Evolutionary conservation across 768 basidiomycete genomes (phyloP).

Genomic region (Lyophyllum semitale): DNA sequence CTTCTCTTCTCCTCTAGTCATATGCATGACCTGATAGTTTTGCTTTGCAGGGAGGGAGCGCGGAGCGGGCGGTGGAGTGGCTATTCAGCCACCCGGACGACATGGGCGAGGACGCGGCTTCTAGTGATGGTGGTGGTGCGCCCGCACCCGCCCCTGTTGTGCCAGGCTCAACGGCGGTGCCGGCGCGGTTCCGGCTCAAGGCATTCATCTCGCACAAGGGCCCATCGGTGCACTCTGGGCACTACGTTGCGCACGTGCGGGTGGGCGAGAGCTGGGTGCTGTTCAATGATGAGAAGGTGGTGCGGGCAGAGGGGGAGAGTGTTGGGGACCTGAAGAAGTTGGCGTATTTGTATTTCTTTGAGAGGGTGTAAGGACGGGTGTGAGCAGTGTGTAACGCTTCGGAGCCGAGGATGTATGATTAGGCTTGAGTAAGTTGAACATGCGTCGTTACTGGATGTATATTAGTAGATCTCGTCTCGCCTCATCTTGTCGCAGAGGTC

Average conservation of each 20-base stretch:
- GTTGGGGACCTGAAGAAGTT: constrained; percentile 78
- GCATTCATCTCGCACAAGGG: constrained; percentile 99
- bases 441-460: too few relatives aligned
- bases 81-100: constrained; percentile 93
- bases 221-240: constrained; percentile 91
- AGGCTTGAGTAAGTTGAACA: too few relatives aligned
- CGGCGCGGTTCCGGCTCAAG: constrained; percentile 79
- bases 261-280: constrained; percentile 75
- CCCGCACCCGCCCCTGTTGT: constrained; percentile 19
- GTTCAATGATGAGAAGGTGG: constrained; percentile 97
- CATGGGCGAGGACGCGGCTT: constrained; percentile 56
- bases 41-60: constrained; percentile 57
- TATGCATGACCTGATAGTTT: neutral
- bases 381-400: too few relatives aligned
- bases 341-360: constrained; percentile 95
- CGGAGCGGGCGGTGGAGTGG: constrained; percentile 94
- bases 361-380: constrained; percentile 43
- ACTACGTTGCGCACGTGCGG: constrained; percentile 85
- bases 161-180: constrained; percentile 59
- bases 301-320: constrained; percentile 82
- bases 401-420: too few relatives aligned
- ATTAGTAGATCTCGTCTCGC: too few relatives aligned
- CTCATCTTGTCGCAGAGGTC: too few relatives aligned
- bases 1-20: neutral
- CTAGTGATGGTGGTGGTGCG: constrained; percentile 13